phyloP scores from a whole-genome alignment of 306 rosid species.

The Abrus pulchellus region DNA sequence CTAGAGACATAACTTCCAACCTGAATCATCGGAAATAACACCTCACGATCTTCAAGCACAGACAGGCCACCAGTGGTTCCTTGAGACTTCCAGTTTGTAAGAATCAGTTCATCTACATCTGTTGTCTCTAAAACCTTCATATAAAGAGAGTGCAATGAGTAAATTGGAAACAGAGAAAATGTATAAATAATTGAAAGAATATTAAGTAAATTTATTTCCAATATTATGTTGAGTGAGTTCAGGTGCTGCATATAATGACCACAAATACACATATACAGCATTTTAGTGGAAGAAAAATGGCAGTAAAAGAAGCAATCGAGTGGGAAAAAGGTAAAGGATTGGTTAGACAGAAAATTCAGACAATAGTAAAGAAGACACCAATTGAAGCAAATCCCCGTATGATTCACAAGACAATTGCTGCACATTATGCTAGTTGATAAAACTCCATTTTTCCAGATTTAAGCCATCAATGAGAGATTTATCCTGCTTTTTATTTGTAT shows the following conservation, averaged over 20 bases:
- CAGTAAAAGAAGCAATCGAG: not conserved
- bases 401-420: conserved; percentile 1
- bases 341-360: not conserved
- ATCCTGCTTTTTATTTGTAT: not conserved
- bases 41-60: conserved; percentile 78
- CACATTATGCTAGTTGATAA: not conserved
- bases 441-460: conserved; percentile 20
- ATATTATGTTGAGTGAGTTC: conserved; percentile 1
- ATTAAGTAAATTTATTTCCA: not conserved
- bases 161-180: not conserved
- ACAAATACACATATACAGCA: not conserved
- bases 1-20: conserved; percentile 77
- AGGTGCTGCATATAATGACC: not conserved
- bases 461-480: conserved; percentile 12
- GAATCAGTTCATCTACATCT: conserved; percentile 79
- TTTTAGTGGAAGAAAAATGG: conserved; percentile 7
- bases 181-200: conserved; percentile 22
- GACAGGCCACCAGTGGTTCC: conserved; percentile 65
- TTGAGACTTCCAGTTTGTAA: conserved; percentile 88
- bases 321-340: not conserved
- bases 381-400: conserved; percentile 3
- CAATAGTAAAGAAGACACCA: conserved; percentile 19
- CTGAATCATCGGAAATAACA: conserved; percentile 77
- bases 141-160: conserved; percentile 27
- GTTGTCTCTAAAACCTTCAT: conserved; percentile 59